Evolutionary conservation across 768 basidiomycete species (phyloP).

Genomic region (Coprinopsis cinerea): DNA sequence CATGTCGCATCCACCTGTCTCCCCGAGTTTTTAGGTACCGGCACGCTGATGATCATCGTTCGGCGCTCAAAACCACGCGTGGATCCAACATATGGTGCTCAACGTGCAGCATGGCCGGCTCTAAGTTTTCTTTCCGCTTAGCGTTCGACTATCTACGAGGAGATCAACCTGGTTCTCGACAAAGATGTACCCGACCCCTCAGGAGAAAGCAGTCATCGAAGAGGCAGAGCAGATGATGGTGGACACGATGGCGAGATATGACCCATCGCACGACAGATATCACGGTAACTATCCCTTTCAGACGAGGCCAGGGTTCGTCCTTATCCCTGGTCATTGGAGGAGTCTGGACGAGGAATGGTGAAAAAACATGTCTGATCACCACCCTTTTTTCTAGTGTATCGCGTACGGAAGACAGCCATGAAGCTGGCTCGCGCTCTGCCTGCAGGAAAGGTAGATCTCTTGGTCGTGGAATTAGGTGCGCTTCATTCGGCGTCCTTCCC

Average conservation of each 20-base stretch:
- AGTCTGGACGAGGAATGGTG: too few relatives aligned
- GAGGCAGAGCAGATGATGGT: slow-evolving; percentile 67
- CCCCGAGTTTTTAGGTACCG: too few relatives aligned
- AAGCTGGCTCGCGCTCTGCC: slow-evolving; percentile 48
- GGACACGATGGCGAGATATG: slow-evolving; percentile 69
- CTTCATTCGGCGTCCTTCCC: slow-evolving; percentile 7
- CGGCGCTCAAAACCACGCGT: too few relatives aligned
- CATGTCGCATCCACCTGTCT: too few relatives aligned
- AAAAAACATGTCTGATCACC: slow-evolving; percentile 3
- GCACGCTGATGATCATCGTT: too few relatives aligned
- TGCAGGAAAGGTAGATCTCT: slow-evolving; percentile 51
- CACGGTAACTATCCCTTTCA: slow-evolving; percentile 56
- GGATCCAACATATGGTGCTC: too few relatives aligned
- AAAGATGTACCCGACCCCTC: slow-evolving; percentile 44
- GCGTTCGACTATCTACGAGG: too few relatives aligned
- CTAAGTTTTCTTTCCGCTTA: too few relatives aligned
- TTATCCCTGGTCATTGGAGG: too few relatives aligned
- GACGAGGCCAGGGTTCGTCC: too few relatives aligned
- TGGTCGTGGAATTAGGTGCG: slow-evolving; percentile 66
- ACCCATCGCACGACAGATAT: slow-evolving; percentile 74
- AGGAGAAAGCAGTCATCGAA: slow-evolving; percentile 46
- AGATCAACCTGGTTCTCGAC: not conserved
- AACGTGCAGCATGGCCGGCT: too few relatives aligned
- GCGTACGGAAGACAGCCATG: slow-evolving; percentile 76
- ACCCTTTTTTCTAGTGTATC: slow-evolving; percentile 49